Percentiles rank a stretch among this genome's conserved stretches.
These are phyloP conservation scores for Helianthus tuberosus DNA, from an alignment of 129 eudicot species.

Conservation along the genomic window DNA sequence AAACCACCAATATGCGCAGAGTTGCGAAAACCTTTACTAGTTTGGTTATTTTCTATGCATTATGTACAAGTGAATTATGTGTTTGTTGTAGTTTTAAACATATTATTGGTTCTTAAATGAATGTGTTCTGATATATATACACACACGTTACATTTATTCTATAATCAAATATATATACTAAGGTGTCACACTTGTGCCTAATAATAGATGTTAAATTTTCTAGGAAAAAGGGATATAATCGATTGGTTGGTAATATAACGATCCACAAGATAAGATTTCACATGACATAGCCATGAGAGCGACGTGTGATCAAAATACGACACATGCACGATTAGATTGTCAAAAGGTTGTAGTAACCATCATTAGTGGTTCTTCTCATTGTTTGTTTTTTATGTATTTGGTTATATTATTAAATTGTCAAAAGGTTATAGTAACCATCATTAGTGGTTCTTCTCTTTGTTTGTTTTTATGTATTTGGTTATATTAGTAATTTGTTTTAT, in stretches of 20 bases:
- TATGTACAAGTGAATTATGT: too few species aligned
- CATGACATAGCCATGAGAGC: background rate
- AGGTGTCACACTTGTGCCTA: background rate
- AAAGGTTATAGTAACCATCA: background rate
- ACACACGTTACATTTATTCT: too few species aligned
- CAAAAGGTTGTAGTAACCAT: background rate
- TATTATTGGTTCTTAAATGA: too few species aligned
- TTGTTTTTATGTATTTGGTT: background rate
- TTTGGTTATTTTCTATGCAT: too few species aligned
- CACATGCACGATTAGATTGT: background rate
- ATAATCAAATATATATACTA: too few species aligned
- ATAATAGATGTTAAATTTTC: background rate
- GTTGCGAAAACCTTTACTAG: too few species aligned
- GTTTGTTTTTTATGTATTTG: background rate
- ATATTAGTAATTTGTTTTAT: background rate
- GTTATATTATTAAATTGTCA: background rate
- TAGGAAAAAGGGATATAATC: background rate
- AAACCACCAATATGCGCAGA: too few species aligned
- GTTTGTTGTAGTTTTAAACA: too few species aligned
- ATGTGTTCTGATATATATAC: too few species aligned
- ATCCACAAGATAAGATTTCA: constrained; percentile 9
- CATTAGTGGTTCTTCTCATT: background rate
- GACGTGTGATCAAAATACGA: background rate
- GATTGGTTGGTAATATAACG: constrained; percentile 5
- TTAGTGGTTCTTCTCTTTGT: background rate